Conservation (phyloP, 371 early-diverging fungal genomes). For the Mortierella sp. region DNA sequence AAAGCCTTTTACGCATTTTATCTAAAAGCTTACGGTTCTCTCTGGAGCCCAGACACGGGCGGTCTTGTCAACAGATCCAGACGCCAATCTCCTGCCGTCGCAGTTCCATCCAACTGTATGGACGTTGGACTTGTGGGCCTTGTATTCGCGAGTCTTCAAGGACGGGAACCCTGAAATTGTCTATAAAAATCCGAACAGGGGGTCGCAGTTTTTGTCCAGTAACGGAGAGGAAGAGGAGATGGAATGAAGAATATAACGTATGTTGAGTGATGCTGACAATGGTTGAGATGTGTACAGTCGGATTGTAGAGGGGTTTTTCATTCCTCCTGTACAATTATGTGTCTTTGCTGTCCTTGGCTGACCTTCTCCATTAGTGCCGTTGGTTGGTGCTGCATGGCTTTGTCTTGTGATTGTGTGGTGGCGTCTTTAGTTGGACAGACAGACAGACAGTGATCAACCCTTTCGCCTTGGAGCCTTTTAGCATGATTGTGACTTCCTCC, state of each 20-base stretch:
- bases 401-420: background rate
- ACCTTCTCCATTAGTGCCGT: slow-evolving; percentile 48
- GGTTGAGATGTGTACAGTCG: background rate
- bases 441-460: background rate
- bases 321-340: background rate
- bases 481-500: background rate
- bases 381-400: slow-evolving; percentile 42
- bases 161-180: slow-evolving; percentile 51
- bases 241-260: background rate
- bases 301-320: background rate
- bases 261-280: background rate
- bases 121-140: slow-evolving; percentile 73
- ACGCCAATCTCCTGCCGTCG: slow-evolving; percentile 75
- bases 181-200: slow-evolving; percentile 16
- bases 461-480: background rate
- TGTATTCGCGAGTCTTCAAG: slow-evolving; percentile 62
- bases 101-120: slow-evolving; percentile 79
- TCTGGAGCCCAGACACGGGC: slow-evolving; percentile 80
- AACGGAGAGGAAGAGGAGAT: background rate
- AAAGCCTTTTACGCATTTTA: too few relatives aligned
- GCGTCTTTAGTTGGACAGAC: background rate
- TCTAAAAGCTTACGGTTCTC: slow-evolving; percentile 67
- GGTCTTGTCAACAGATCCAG: slow-evolving; percentile 79
- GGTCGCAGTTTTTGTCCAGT: background rate
- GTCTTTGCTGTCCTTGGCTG: background rate